Base-by-base conservation (phyloP, 1,284 basidiomycete species). In the Marasmius fiardii region DNA sequence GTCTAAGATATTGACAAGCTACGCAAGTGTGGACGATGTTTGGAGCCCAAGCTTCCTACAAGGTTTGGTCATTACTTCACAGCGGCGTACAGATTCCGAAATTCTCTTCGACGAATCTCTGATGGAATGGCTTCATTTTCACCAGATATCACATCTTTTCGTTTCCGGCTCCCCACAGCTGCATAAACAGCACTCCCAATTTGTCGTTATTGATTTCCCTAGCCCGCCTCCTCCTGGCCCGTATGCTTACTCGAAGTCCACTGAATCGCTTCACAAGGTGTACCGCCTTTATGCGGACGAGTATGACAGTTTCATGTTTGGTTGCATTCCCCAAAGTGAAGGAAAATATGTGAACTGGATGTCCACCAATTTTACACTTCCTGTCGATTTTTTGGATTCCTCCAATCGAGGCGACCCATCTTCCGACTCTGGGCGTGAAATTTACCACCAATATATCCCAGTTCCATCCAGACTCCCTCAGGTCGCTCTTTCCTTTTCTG, bases 251-350 rank as follows among this genome's bases (percentile, higher is more conserved):
- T 33, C 41, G 10, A 34, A 10, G 10, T 23, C 41, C 3, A 20
- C 1, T 52, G 34, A 11, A 24, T 18, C 52, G 10, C 53, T 71
- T 20, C 65, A 65, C 53, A 59, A 62, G 20, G 67, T 68, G 7
- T 73, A 70, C 58, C 65, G 67, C 35, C 60, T 73, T 1, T 64
- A 64, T 31, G 62, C 65, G 53, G 71, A 73, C 54, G 62, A 65
- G 51, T 69, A 70, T 43, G 65, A 71, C 10, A 59, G 63, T 21
- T 73, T 72, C 55, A 58, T 71, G 8, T 68, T 69, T 43, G 71
- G 71, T 16, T 59, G 64, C 6, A 61, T 73, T 23, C 69, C 69
- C 28, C 8, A 8, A 14, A 18, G 26, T 33, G 26, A 7, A 7
- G 55, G 66, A 48, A 34, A 59, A 3, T 54, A 60, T 4, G 67